Base-by-base conservation (phyloP, 768 basidiomycete species). In the Leucocoprinus sp. region DNA sequence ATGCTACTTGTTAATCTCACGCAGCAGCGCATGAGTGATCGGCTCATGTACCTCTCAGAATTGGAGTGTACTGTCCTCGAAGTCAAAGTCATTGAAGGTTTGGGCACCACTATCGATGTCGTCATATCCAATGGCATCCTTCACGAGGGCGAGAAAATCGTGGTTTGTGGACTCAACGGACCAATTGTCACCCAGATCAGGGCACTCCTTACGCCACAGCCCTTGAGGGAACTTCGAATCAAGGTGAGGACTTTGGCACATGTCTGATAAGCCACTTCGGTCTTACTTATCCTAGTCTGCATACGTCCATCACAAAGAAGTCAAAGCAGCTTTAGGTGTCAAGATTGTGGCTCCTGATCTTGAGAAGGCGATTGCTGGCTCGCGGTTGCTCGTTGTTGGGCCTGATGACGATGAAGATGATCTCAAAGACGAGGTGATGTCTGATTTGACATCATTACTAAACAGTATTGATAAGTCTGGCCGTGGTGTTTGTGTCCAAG, bases 401-500 rank as follows among this genome's bases (percentile, higher is more conserved):
- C 91, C 92, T 42, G 93, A 98, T 55, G 93, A 98, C 53, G 93
- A 98, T 53, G 95, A 97, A 58, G 95, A 96, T 39, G 92, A 92
- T 29, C 67, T 97, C 24, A 83, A 81, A 59, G 93, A 96, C 42
- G 91, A 96, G 64, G 81, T 98, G 56, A 97, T 98, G 95, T 83
- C 89, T 12, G 96, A 98, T 60, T 70, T 99, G 26, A 91, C 90
- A 9, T 78, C 84, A 5, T 68, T 99, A 35, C 70, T 91, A 46
- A 84, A 87, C 55, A 93, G 81, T 54, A 86, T 97, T 58, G 92
- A 95, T 68, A 93, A 92, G 64, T 85, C 85, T 4, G 95, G 93
- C n/a, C 81, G 83, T 23, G 96, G 96, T 52, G 95, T 99, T 49
- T 96, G 89, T 56, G 96, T 99, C 8, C 96, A 98, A 61, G 91